A percentile compares a stretch with the other conserved stretches of the same genome.
Conservation (phyloP, 1,139 yeast species). For the Kurtzmaniella quercitrusa region DNA sequence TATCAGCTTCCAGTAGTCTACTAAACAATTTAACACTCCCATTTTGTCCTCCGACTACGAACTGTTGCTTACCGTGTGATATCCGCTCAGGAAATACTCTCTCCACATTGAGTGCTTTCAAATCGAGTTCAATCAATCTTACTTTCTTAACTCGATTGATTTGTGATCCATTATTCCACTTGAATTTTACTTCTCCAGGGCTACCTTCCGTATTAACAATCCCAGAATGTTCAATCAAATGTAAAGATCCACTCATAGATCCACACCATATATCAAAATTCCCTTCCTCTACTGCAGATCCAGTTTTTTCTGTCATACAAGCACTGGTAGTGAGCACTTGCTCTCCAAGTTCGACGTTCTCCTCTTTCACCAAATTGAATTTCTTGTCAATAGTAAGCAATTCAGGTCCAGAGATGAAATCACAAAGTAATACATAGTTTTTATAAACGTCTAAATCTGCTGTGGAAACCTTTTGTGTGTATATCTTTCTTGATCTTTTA, state of each 20-base stretch:
- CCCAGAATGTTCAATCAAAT: not conserved
- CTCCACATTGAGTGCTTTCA: not conserved
- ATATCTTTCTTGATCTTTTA: not conserved
- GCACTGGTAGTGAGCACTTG: not conserved
- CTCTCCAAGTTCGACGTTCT: not conserved
- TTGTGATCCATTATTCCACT: not conserved
- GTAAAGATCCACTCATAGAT: not conserved
- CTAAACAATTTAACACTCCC: not conserved
- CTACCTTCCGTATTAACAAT: not conserved
- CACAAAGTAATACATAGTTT: not conserved
- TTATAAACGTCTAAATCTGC: not conserved
- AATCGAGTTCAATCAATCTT: not conserved
- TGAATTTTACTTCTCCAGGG: not conserved
- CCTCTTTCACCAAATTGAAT: not conserved
- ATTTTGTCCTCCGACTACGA: not conserved
- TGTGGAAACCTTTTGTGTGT: constrained; percentile 1
- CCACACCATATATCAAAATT: constrained; percentile 1
- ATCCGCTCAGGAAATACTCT: not conserved
- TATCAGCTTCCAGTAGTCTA: not conserved
- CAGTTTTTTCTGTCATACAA: not conserved
- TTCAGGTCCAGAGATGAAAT: constrained; percentile 1
- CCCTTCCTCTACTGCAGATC: not conserved
- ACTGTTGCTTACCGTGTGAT: not conserved
- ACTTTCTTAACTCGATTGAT: not conserved
- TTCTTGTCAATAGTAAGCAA: not conserved